Evolutionary conservation across 257 asterid genomes (phyloP).

Genomic region (Craterostigma plantagineum): DNA sequence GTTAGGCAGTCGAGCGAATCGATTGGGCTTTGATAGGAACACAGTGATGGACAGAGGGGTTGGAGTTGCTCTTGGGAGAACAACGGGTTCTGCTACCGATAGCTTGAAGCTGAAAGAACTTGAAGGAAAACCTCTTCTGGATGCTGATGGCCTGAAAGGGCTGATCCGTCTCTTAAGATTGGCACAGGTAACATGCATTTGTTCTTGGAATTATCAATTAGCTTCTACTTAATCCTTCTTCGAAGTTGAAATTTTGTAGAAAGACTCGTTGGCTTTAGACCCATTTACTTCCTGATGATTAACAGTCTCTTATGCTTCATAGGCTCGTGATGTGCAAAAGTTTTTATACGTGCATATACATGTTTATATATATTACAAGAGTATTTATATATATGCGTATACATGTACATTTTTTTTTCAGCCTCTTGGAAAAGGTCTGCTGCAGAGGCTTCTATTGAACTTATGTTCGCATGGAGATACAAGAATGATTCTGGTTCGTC

Average conservation of each 20-base stretch:
- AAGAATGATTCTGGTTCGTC: slow-evolving; percentile 55
- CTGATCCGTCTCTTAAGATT: slow-evolving; percentile 70
- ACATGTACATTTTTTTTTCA: slow-evolving; percentile 14
- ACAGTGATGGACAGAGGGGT: slow-evolving; percentile 89
- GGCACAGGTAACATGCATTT: slow-evolving; percentile 48
- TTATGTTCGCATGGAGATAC: slow-evolving; percentile 80
- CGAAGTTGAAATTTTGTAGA: no score
- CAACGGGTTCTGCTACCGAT: slow-evolving; percentile 51
- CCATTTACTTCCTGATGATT: no score
- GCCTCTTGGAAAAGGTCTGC: slow-evolving; percentile 97
- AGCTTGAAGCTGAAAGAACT: slow-evolving; percentile 76
- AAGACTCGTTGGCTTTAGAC: no score
- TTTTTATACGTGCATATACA: no score
- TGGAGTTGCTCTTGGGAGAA: slow-evolving; percentile 67
- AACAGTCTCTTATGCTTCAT: no score
- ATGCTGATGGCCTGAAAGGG: slow-evolving; percentile 78
- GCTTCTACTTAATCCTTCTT: no score
- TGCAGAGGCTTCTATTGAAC: slow-evolving; percentile 89
- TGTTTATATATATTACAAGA: no score
- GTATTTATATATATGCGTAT: no score
- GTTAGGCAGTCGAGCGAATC: slow-evolving; percentile 53
- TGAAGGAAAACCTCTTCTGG: slow-evolving; percentile 91
- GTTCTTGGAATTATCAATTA: neutral
- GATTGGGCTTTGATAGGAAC: slow-evolving; percentile 78
- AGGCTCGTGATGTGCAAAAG: no score